phyloP scores from a whole-genome alignment of 306 rosid genomes.

The Astragalus glycyphyllos region DNA sequence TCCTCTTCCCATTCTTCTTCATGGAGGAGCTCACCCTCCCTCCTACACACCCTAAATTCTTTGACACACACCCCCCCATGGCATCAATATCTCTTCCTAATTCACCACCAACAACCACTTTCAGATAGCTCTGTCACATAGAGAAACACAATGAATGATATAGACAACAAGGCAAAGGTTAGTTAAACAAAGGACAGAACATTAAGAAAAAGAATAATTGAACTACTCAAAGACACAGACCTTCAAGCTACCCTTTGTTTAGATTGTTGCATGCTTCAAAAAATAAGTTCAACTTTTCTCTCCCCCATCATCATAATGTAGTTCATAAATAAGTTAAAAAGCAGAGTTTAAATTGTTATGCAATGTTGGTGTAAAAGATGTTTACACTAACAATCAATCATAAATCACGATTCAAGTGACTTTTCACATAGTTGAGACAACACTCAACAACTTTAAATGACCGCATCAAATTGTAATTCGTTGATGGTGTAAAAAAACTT shows the following conservation, averaged over 20 bases:
- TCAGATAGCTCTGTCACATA: constrained; percentile 14
- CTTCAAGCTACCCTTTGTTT: constrained; percentile 32
- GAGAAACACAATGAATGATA: not conserved
- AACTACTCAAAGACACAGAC: not conserved
- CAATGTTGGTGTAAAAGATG: no score
- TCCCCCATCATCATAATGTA: not conserved
- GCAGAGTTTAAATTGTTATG: no score
- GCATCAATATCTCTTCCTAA: constrained; percentile 40
- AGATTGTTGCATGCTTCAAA: not conserved
- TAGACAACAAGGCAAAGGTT: constrained; percentile 4
- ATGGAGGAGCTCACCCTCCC: constrained; percentile 48
- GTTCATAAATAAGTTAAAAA: not conserved
- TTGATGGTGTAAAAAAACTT: no score
- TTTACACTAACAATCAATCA: no score
- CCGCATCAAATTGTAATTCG: no score
- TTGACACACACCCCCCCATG: constrained; percentile 82
- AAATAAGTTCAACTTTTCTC: not conserved
- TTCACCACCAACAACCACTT: constrained; percentile 29
- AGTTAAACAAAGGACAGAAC: not conserved
- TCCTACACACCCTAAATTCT: constrained; percentile 47
- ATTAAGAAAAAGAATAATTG: not conserved
- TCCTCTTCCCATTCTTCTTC: constrained; percentile 46
- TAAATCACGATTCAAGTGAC: no score
- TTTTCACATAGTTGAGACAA: no score
- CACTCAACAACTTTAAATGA: no score